Percentiles rank a stretch among this genome's conserved stretches.
These are phyloP conservation scores for Penicillium coprophilum DNA, from an alignment of 495 filamentous ascomycete genomes.

Conservation along the genomic window DNA sequence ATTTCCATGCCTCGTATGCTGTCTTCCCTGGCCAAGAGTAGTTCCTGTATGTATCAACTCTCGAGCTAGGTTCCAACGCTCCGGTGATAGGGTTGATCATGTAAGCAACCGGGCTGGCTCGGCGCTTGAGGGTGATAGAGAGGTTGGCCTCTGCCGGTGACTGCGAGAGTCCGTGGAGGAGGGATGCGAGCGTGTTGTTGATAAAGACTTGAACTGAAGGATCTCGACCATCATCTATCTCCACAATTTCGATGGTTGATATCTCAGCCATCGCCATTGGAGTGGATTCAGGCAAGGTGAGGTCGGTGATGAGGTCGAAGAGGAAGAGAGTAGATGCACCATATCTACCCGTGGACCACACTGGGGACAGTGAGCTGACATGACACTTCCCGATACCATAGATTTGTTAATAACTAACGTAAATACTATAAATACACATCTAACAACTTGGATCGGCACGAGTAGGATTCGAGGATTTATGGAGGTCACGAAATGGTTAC, in stretches of 20 bases:
- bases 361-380: not conserved
- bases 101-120: slow-evolving; percentile 22
- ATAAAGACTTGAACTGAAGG: slow-evolving; percentile 34
- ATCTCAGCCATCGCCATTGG: slow-evolving; percentile 13
- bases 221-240: not conserved
- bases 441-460: too few species aligned
- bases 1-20: slow-evolving; percentile 62
- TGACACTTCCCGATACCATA: not conserved
- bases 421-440: too few species aligned
- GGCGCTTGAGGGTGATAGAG: slow-evolving; percentile 34
- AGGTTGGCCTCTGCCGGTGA: slow-evolving; percentile 28
- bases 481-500: not conserved
- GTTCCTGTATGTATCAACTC: slow-evolving; percentile 20
- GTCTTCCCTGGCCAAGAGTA: slow-evolving; percentile 60
- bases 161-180: slow-evolving; percentile 30
- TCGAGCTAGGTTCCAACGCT: slow-evolving; percentile 29
- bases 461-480: not conserved
- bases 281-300: not conserved
- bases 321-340: not conserved
- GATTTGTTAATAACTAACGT: not conserved
- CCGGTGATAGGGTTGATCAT: slow-evolving; percentile 31
- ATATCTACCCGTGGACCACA: not conserved
- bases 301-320: not conserved
- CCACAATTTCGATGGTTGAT: not conserved
- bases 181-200: slow-evolving; percentile 27